A percentile compares a stretch with the other conserved stretches of the same genome.
phyloP scores from a whole-genome alignment of 345 rosid species.

The Corymbia maculata region DNA sequence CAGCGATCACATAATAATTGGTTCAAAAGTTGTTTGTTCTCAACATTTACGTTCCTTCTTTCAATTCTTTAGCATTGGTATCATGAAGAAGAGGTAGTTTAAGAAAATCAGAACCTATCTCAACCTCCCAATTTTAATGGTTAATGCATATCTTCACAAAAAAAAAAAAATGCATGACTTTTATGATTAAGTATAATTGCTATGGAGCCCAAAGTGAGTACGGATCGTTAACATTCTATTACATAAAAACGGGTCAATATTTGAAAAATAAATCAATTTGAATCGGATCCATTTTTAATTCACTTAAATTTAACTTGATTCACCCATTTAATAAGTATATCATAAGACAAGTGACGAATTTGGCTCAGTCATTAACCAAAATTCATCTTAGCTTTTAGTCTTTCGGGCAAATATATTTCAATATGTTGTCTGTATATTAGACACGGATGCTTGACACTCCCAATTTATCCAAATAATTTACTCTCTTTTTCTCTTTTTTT shows the following conservation, averaged over 20 bases:
- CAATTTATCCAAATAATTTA: background rate
- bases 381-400: background rate
- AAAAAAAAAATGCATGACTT: background rate
- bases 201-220: background rate
- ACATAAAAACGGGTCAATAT: too few species aligned
- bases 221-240: rapidly evolving
- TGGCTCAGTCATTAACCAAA: background rate
- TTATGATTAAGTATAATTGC: too few species aligned
- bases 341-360: background rate
- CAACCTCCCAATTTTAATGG: background rate
- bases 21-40: too few species aligned
- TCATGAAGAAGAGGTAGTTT: background rate
- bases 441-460: background rate
- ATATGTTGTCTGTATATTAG: background rate
- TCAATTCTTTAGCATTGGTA: background rate
- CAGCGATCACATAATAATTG: too few species aligned
- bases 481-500: background rate
- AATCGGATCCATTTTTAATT: too few species aligned
- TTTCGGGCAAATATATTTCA: too few species aligned
- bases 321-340: background rate
- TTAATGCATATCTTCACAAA: background rate
- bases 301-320: rapidly evolving
- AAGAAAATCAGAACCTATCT: background rate
- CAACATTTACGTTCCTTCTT: background rate
- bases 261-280: background rate